Evolutionary conservation across 768 basidiomycete species (phyloP).

Genomic region (Paxillus involutus): DNA sequence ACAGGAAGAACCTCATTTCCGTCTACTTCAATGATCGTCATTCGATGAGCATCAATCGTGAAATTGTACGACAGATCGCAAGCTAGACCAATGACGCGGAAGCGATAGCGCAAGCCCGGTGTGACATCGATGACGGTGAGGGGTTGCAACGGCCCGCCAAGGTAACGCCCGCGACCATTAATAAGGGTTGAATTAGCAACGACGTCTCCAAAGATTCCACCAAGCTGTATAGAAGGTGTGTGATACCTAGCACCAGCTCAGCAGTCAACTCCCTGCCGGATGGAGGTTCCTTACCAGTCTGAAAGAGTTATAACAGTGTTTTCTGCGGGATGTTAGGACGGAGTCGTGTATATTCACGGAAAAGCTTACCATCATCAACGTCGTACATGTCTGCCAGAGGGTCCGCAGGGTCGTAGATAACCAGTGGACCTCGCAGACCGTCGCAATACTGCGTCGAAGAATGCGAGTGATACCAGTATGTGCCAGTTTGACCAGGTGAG

Average conservation of each 20-base stretch:
- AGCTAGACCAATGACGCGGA: constrained; percentile 51
- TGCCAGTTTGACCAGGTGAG: constrained; percentile 35
- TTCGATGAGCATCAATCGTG: constrained; percentile 43
- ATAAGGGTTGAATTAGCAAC: constrained; percentile 45
- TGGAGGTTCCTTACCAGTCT: constrained; percentile 38
- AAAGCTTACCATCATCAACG: constrained; percentile 41
- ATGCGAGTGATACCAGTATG: constrained; percentile 51
- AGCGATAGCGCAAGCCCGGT: constrained; percentile 45
- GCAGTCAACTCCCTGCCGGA: not conserved
- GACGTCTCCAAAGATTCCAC: constrained; percentile 6
- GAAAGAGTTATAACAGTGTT: constrained; percentile 48
- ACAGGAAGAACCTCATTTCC: constrained; percentile 42
- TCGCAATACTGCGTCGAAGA: constrained; percentile 39
- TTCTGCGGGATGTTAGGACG: constrained; percentile 18
- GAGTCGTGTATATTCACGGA: not conserved
- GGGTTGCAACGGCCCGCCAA: constrained; percentile 37
- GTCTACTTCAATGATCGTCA: constrained; percentile 58
- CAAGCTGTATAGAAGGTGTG: constrained; percentile 18
- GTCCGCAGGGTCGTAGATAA: constrained; percentile 46
- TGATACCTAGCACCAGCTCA: constrained; percentile 37
- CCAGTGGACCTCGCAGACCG: constrained; percentile 41
- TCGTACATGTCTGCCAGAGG: constrained; percentile 43
- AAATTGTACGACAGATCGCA: constrained; percentile 45
- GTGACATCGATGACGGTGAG: constrained; percentile 48
- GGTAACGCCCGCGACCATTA: constrained; percentile 50